phyloP scores from a whole-genome alignment of 306 rosid species.

The Fragaria nilgerrensis region DNA sequence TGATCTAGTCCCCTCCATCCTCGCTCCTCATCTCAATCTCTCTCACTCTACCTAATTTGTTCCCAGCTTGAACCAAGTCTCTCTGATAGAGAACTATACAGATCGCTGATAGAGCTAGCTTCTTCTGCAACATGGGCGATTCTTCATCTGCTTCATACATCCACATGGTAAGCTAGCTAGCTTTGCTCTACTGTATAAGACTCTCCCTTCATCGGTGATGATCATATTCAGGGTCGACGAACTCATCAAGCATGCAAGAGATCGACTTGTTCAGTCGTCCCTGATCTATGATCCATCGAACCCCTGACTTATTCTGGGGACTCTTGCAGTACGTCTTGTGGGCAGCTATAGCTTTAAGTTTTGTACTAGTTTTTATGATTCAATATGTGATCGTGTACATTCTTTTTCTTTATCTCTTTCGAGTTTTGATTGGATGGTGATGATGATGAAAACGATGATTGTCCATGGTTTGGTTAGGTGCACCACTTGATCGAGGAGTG shows the following conservation, averaged over 20 bases:
- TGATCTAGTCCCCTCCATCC: background rate
- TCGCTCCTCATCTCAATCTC: background rate
- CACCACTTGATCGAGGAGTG: slow-evolving; percentile 94
- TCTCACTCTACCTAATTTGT: background rate
- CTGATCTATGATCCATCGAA: background rate
- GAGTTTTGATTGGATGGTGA: background rate
- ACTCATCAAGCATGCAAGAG: background rate
- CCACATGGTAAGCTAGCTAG: slow-evolving; percentile 52
- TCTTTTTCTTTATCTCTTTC: background rate
- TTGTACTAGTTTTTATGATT: background rate
- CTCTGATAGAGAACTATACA: background rate
- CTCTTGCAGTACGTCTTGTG: background rate
- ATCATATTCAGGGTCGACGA: background rate
- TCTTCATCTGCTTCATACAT: slow-evolving; percentile 80
- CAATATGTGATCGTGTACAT: background rate
- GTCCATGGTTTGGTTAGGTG: slow-evolving; percentile 42
- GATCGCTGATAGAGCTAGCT: background rate
- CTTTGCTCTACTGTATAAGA: background rate
- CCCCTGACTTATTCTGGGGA: background rate
- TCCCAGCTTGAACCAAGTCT: background rate
- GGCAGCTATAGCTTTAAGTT: background rate
- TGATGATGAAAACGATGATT: background rate
- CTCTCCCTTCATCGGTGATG: background rate
- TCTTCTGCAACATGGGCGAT: slow-evolving; percentile 46
- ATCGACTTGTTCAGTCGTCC: background rate